Conservation (phyloP, 2,329 filamentous ascomycete species). For the Scopulariopsis brevicaulis region DNA sequence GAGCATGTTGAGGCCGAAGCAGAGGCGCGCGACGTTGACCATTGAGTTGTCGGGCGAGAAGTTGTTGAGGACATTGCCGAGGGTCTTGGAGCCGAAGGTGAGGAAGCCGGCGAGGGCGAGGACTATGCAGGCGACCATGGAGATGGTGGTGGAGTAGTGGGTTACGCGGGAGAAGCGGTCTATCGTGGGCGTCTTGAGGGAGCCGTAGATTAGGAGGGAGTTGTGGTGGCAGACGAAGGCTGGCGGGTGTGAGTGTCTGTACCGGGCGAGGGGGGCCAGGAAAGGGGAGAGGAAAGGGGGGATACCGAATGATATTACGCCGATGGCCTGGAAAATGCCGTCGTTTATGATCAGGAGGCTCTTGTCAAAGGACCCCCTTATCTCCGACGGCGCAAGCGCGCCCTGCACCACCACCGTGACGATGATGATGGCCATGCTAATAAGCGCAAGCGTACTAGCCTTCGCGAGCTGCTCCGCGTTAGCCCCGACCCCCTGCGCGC, state of each 20-base stretch:
- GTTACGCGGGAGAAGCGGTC: constrained; percentile 91
- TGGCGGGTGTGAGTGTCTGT: constrained; percentile 9
- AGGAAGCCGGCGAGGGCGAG: constrained; percentile 88
- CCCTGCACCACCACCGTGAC: constrained; percentile 81
- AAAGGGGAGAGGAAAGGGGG: background rate
- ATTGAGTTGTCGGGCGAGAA: constrained; percentile 83
- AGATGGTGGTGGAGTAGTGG: constrained; percentile 83
- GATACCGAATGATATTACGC: constrained; percentile 93
- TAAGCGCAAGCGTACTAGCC: constrained; percentile 82
- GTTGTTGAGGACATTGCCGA: constrained; percentile 97
- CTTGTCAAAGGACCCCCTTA: constrained; percentile 59
- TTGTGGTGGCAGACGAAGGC: constrained; percentile 79
- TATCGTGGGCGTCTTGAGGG: constrained; percentile 83
- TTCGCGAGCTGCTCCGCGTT: constrained; percentile 63
- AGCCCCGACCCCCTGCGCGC: background rate
- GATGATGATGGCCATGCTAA: constrained; percentile 89
- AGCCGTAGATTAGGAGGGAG: constrained; percentile 93
- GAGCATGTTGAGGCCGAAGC: constrained; percentile 97
- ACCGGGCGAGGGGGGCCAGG: background rate
- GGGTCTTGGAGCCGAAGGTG: constrained; percentile 81
- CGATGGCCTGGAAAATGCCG: constrained; percentile 90
- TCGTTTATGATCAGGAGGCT: constrained; percentile 68
- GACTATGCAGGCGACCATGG: constrained; percentile 79
- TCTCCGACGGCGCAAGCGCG: constrained; percentile 57
- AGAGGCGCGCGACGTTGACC: constrained; percentile 89